These are phyloP conservation scores for Rhizoclosmatium sp. DNA, from an alignment of 192 early-diverging fungal species.

Conservation along the genomic window DNA sequence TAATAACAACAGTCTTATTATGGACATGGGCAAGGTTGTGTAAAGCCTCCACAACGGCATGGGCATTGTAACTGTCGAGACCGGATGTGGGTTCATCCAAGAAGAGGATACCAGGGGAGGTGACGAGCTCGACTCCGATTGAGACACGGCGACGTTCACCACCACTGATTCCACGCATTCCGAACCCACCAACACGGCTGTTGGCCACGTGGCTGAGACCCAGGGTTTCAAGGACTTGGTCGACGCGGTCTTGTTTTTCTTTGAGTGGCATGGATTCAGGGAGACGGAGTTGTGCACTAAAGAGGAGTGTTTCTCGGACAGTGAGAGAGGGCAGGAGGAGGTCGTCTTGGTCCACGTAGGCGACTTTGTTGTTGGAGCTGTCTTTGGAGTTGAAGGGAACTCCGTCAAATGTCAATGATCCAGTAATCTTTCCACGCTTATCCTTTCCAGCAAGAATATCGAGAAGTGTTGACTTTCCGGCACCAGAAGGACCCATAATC, in stretches of 20 bases:
- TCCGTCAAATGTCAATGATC: slow-evolving; percentile 48
- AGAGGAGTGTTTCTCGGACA: slow-evolving; percentile 79
- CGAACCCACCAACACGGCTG: slow-evolving; percentile 53
- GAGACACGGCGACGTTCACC: slow-evolving; percentile 67
- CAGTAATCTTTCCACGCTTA: slow-evolving; percentile 46
- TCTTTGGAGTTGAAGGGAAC: slow-evolving; percentile 13
- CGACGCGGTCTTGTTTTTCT: slow-evolving; percentile 68
- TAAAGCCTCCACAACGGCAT: slow-evolving; percentile 69
- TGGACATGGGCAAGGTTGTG: slow-evolving; percentile 64
- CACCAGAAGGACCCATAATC: slow-evolving; percentile 91
- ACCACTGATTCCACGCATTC: slow-evolving; percentile 53
- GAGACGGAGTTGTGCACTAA: slow-evolving; percentile 78
- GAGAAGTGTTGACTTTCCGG: slow-evolving; percentile 90
- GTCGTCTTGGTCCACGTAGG: slow-evolving; percentile 64
- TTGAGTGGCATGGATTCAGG: slow-evolving; percentile 56
- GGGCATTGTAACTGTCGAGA: slow-evolving; percentile 64
- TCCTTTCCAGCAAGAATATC: slow-evolving; percentile 79
- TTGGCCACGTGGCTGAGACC: slow-evolving; percentile 70
- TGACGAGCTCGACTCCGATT: slow-evolving; percentile 64
- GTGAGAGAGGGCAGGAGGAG: slow-evolving; percentile 63
- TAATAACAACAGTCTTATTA: slow-evolving; percentile 79
- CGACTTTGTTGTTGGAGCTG: slow-evolving; percentile 38
- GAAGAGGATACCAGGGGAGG: slow-evolving; percentile 58
- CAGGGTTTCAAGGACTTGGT: slow-evolving; percentile 70
- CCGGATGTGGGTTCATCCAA: slow-evolving; percentile 68